Percentiles rank a stretch among this genome's conserved stretches.
These are phyloP conservation scores for Saccharomyces jurei DNA, from an alignment of 805 yeast species.

Conservation along the genomic window DNA sequence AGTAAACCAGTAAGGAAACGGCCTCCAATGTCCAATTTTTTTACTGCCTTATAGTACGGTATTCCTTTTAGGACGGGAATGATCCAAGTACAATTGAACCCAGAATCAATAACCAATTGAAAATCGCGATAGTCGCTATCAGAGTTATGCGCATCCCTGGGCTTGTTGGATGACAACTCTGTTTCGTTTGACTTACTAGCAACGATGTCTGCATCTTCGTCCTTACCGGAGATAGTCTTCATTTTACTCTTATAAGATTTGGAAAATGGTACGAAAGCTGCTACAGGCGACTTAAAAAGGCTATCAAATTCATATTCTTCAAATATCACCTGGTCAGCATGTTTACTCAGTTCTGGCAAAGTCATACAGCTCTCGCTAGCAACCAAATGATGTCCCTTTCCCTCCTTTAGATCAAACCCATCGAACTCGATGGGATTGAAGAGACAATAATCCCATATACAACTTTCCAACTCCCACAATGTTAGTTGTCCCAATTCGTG, in stretches of 20 bases:
- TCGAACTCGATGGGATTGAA: conserved; percentile 36
- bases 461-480: conserved; percentile 85
- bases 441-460: conserved; percentile 81
- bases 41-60: conserved; percentile 68
- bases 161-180: not conserved
- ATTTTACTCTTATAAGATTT: conserved; percentile 12
- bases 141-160: not conserved
- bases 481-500: conserved; percentile 80
- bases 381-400: conserved; percentile 49
- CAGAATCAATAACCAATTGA: conserved; percentile 76
- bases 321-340: conserved; percentile 84
- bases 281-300: conserved; percentile 58
- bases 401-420: conserved; percentile 38
- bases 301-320: conserved; percentile 83
- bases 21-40: conserved; percentile 81
- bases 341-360: conserved; percentile 70
- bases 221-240: conserved; percentile 17
- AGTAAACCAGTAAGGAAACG: conserved; percentile 72
- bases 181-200: not conserved
- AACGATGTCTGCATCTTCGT: conserved; percentile 7
- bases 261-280: conserved; percentile 58
- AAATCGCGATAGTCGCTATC: conserved; percentile 43
- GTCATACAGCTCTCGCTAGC: conserved; percentile 78
- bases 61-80: conserved; percentile 76
- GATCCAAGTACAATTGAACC: conserved; percentile 80